Base-by-base conservation (phyloP, 768 basidiomycete species). In the Mycena leptocephala region DNA sequence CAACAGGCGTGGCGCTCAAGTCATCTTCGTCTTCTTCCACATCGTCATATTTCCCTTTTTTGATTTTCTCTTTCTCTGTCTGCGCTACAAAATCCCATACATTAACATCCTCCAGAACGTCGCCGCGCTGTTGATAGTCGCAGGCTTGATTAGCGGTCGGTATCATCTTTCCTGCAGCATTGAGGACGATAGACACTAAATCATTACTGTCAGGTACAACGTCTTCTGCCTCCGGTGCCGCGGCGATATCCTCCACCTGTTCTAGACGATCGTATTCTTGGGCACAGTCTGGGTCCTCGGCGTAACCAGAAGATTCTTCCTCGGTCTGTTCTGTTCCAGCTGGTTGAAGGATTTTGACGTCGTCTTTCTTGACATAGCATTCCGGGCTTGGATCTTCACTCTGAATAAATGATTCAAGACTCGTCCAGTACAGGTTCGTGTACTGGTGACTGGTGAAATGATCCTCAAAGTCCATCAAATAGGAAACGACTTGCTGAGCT, bases 41-140 rank as follows among this genome's bases (percentile, higher is more conserved):
- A 6, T 24, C n/a, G 11, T 55, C 53, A n/a, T n/a, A n/a, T n/a
- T 9, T 24, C 48, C 8, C 11, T 10, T 8, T 24, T 10, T 55
- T 26, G 8, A 10, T 11, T 55, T 5, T 24, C 53, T 78, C 55
- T 62, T 86, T 84, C 9, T 83, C 76, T 2, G 80, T 48, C 11
- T 72, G 74, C 1, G 80, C 35, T 0, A 83, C 75, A 62, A 72
- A 84, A 30, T 86, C 86, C 83, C 83, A 86, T 0, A 85, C 26
- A 65, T 39, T 79, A 3, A 81, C 24, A 4, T 81, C 33, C 7
- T 70, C 7, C 2, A 85, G 70, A 1, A 24, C 26, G 0, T 71
- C n/a, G 7, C 70, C 77, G 26, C 81, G 66, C 3, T 65, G 56
- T 18, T 79, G 63, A 59, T 86, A 86, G 55, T 85, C 84, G 13